Conservation (phyloP, 495 filamentous ascomycete species). For the Amorphotheca resinae region DNA sequence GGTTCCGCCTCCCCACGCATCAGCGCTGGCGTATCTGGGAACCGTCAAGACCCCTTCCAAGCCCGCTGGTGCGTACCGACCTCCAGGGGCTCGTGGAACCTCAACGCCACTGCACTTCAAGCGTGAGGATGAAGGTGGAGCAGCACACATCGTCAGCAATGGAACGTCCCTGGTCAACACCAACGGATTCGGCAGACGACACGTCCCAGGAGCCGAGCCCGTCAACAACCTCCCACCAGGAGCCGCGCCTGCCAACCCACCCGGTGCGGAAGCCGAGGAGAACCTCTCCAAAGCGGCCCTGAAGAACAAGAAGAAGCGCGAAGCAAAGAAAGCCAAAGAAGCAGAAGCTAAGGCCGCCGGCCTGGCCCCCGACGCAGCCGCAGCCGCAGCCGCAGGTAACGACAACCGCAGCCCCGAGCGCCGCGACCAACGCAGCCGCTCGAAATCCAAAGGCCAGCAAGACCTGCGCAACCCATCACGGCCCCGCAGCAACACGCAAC, state of each 20-base stretch:
- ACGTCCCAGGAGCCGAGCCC: slow-evolving; percentile 40
- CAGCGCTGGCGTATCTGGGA: slow-evolving; percentile 69
- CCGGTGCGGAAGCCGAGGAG: slow-evolving; percentile 55
- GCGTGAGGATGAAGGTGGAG: slow-evolving; percentile 92
- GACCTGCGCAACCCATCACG: slow-evolving; percentile 29
- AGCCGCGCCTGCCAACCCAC: slow-evolving; percentile 47
- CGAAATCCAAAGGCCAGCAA: slow-evolving; percentile 46
- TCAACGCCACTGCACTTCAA: slow-evolving; percentile 89
- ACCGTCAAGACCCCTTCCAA: slow-evolving; percentile 88
- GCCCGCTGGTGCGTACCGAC: slow-evolving; percentile 88
- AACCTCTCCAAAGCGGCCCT: slow-evolving; percentile 73
- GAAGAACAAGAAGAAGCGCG: slow-evolving; percentile 99
- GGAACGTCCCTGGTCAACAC: slow-evolving; percentile 49
- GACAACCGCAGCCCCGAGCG: slow-evolving; percentile 56
- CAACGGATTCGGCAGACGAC: slow-evolving; percentile 67
- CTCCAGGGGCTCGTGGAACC: slow-evolving; percentile 86
- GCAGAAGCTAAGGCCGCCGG: slow-evolving; percentile 41
- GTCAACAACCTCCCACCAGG: slow-evolving; percentile 45
- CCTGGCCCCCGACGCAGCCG: slow-evolving; percentile 27
- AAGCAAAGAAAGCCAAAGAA: slow-evolving; percentile 87
- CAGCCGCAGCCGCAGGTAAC: slow-evolving; percentile 22
- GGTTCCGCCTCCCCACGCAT: slow-evolving; percentile 69
- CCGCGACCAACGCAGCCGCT: slow-evolving; percentile 45
- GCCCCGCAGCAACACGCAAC: slow-evolving; percentile 25
- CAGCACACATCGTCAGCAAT: slow-evolving; percentile 70